A percentile compares a stretch with the other conserved stretches of the same genome.
Conservation (phyloP, 352 stramenopile species). For the Phytopythium helicoides region DNA sequence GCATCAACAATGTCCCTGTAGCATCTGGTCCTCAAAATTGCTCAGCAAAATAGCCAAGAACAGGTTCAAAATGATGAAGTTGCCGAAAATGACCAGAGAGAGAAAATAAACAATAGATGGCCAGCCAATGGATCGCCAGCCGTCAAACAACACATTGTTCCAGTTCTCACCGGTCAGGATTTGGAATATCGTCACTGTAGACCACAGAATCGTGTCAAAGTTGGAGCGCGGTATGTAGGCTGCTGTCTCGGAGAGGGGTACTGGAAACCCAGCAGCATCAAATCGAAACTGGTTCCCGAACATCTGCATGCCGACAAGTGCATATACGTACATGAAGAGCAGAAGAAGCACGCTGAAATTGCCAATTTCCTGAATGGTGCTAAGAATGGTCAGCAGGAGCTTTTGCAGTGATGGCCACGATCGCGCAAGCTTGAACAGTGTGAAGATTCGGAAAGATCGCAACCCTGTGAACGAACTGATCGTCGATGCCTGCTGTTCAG, state of each 20-base stretch:
- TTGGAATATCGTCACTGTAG: conserved; percentile 69
- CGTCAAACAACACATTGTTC: conserved; percentile 89
- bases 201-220: conserved; percentile 70
- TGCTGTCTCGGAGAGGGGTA: conserved; percentile 17
- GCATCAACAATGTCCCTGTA: conserved; percentile 4
- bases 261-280: conserved; percentile 50
- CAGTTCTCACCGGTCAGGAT: conserved; percentile 92
- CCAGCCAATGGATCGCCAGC: conserved; percentile 60
- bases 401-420: conserved; percentile 91
- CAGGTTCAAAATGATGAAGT: conserved; percentile 91
- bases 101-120: conserved; percentile 69
- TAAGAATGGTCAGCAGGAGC: conserved; percentile 87
- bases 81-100: conserved; percentile 80
- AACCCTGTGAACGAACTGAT: conserved; percentile 62
- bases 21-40: conserved; percentile 72
- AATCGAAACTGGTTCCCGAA: conserved; percentile 92
- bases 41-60: conserved; percentile 90
- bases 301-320: conserved; percentile 90
- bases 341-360: conserved; percentile 93
- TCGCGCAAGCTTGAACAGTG: conserved; percentile 89
- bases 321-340: conserved; percentile 94
- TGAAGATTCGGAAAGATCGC: conserved; percentile 86
- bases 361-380: conserved; percentile 85
- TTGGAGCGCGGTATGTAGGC: conserved; percentile 54
- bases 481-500: conserved; percentile 6